Evolutionary conservation across 2,329 filamentous ascomycete genomes (phyloP), one percentile per base, ranked within the genome.

Genomic region (Endocalyx cinctus): DNA sequence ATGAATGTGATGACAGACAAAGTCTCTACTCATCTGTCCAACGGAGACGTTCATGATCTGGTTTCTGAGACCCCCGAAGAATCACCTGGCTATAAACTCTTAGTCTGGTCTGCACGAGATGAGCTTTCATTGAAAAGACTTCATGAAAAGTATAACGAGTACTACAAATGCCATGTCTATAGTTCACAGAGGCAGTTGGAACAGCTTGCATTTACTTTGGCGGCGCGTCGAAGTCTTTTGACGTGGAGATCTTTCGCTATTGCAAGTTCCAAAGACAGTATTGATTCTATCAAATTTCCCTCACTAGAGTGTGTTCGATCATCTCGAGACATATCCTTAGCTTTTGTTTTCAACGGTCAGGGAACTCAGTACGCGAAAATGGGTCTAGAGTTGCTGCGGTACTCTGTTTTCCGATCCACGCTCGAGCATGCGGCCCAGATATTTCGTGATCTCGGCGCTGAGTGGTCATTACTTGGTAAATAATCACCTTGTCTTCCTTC

Each of bases 301-400:
- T 43, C 23, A 23, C 12, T 20, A 12, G 6, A 19, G 15, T 10
- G 23, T 23, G n/a, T 8, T 10, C 17, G 11, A 31, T 6, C 29
- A 20, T 22, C 17, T 31, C 29, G 8, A 22, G 16, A 31, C n/a
- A n/a, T 31, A 23, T 23, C 20, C 20, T 8, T 39, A n/a, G 35
- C 29, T 7, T 36, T 32, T 10, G 50, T 63, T 2, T 63, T 63
- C 31, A 58, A 49, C 6, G 61, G 61, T 12, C 60, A 64, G 22
- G 61, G 60, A 10, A 58, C 60, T 1, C 60, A 64, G 34, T 63
- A 54, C 44, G 30, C 34, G 12, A 39, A 36, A 1, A 63, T 64
- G 60, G 60, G 57, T 6, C 42, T 40, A 6, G 51, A 54, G 13
- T 41, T 62, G 6, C 39, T 44, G 7, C 10, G 28, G 63, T 55